Conservation (phyloP, 129 eudicot species). For the Smallanthus sonchifolius region DNA sequence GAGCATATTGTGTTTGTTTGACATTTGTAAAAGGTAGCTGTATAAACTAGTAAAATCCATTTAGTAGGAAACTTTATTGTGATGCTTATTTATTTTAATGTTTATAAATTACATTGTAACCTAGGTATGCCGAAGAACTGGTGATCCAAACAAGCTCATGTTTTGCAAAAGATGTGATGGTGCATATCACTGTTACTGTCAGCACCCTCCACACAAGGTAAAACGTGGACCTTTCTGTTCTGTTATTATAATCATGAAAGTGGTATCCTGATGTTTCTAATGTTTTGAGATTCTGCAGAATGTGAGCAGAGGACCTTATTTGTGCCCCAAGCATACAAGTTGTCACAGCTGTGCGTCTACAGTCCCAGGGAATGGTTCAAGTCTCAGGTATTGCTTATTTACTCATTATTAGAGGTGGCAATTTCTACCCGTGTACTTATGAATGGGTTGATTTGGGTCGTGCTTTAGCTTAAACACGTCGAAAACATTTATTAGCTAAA, state of each 20-base stretch:
- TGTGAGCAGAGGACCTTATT: conserved; percentile 85
- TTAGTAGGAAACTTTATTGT: conserved; percentile 3
- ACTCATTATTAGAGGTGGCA: background rate
- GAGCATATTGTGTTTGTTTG: background rate
- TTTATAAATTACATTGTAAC: background rate
- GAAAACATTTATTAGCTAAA: background rate
- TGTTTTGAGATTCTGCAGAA: conserved; percentile 42
- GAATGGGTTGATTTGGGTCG: background rate
- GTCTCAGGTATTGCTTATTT: conserved; percentile 62
- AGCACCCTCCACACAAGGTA: conserved; percentile 99
- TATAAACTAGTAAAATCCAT: conserved; percentile 8
- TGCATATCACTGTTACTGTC: conserved; percentile 96
- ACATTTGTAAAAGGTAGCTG: background rate
- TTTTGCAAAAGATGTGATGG: conserved; percentile 99
- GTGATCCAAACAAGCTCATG: conserved; percentile 86
- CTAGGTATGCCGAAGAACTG: conserved; percentile 82
- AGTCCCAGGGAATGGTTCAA: conserved; percentile 95
- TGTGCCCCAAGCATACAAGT: conserved; percentile 96
- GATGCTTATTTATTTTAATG: background rate
- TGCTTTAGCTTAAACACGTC: background rate
- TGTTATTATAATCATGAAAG: background rate
- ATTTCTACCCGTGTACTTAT: background rate
- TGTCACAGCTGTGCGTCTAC: conserved; percentile 93
- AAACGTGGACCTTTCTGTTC: background rate
- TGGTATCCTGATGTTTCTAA: background rate